Conservation (phyloP, 164 flowering plant species). For the Kingdonia uniflora region DNA sequence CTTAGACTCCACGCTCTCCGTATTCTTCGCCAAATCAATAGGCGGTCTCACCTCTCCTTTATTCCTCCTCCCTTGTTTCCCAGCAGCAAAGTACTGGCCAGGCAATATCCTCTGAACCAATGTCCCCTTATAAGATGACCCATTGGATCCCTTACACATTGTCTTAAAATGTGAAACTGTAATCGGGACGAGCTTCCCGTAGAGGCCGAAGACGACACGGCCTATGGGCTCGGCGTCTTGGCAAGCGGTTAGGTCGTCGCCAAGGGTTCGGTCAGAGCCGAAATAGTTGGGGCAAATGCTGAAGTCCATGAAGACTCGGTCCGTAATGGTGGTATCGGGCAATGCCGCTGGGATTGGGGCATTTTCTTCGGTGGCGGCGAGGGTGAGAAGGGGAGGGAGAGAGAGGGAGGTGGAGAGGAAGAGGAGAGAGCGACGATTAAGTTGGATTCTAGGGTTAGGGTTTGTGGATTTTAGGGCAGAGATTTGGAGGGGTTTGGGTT, state of each 20-base stretch:
- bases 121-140: conserved; percentile 60
- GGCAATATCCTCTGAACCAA: conserved; percentile 78
- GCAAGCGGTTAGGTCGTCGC: conserved; percentile 40
- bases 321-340: conserved; percentile 80
- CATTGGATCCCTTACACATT: conserved; percentile 42
- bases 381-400: conserved; percentile 15
- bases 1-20: conserved; percentile 52
- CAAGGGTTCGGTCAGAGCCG: conserved; percentile 42
- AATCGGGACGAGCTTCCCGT: conserved; percentile 68
- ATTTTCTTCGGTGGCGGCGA: conserved; percentile 18
- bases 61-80: conserved; percentile 66
- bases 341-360: conserved; percentile 23
- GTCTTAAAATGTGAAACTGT: conserved; percentile 84
- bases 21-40: conserved; percentile 36
- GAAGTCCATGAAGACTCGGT: conserved; percentile 84
- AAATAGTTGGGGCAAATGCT: conserved; percentile 67
- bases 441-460: conserved; percentile 8
- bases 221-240: conserved; percentile 59
- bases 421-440: conserved; percentile 17
- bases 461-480: neutral
- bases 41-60: conserved; percentile 62
- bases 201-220: conserved; percentile 82
- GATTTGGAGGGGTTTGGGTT: conserved; percentile 1
- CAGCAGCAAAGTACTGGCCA: conserved; percentile 75
- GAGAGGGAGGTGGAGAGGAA: conserved; percentile 20